These are phyloP conservation scores for Acorus gramineus DNA, from an alignment of 106 monocot genomes.

Conservation along the genomic window DNA sequence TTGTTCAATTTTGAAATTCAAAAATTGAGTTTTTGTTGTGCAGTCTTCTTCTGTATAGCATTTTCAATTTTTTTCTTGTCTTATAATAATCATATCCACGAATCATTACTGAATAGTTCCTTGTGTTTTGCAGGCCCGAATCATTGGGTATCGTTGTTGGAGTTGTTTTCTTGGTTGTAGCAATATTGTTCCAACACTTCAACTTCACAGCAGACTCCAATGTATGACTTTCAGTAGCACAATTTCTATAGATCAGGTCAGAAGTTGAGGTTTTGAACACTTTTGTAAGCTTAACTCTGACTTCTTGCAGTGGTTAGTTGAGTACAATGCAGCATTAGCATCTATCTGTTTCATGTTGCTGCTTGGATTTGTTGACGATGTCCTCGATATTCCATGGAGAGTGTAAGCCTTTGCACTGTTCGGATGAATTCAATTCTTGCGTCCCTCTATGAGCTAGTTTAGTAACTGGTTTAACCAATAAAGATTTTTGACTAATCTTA, in stretches of 20 bases:
- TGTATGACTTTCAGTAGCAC: slow-evolving; percentile 21
- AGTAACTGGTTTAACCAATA: too few relatives aligned
- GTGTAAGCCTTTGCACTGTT: slow-evolving; percentile 33
- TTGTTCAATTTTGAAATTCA: too few relatives aligned
- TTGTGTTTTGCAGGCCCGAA: slow-evolving; percentile 67
- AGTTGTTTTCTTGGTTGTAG: slow-evolving; percentile 78
- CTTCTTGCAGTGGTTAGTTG: slow-evolving; percentile 86
- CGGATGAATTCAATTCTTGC: not conserved
- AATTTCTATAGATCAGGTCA: too few relatives aligned
- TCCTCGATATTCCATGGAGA: slow-evolving; percentile 96
- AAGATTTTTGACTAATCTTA: not conserved
- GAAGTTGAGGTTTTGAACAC: too few relatives aligned
- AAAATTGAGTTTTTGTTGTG: not conserved
- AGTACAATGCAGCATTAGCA: slow-evolving; percentile 91
- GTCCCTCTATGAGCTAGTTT: too few relatives aligned
- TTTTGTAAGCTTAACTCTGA: too few relatives aligned
- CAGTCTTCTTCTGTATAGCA: not conserved
- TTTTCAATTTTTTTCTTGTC: slow-evolving; percentile 2
- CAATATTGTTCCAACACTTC: slow-evolving; percentile 87
- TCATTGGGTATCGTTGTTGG: slow-evolving; percentile 84
- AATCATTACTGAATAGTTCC: not conserved
- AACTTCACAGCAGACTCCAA: slow-evolving; percentile 82
- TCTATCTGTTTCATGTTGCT: slow-evolving; percentile 95
- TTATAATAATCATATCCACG: not conserved
- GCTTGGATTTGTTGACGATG: slow-evolving; percentile 99